Conservation (phyloP, 352 stramenopile species). For the Globisporangium splendens region DNA sequence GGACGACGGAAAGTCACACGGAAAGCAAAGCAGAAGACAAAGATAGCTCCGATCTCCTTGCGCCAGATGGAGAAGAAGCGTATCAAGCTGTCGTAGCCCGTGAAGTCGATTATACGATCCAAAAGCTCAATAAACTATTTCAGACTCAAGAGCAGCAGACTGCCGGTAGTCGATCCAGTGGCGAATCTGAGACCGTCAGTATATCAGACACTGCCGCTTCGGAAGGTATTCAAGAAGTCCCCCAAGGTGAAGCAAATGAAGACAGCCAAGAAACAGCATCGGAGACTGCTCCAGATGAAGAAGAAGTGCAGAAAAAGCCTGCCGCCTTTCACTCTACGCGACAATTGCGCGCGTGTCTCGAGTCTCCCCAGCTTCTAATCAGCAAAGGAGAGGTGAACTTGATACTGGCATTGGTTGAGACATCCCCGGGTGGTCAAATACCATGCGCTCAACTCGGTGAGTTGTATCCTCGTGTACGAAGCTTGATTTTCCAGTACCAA, state of each 20-base stretch:
- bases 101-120: constrained; percentile 39
- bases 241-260: constrained; percentile 10
- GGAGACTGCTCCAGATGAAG: constrained; percentile 1
- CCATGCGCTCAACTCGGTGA: constrained; percentile 31
- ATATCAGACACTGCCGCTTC: constrained; percentile 4
- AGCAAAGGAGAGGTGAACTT: constrained; percentile 60
- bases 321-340: constrained; percentile 32
- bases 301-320: constrained; percentile 9
- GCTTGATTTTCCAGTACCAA: constrained; percentile 61
- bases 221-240: background rate
- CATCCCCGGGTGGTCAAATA: constrained; percentile 21
- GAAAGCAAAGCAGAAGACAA: constrained; percentile 14
- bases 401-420: constrained; percentile 33
- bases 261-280: constrained; percentile 1
- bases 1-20: background rate
- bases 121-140: constrained; percentile 35
- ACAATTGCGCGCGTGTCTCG: constrained; percentile 44
- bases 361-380: constrained; percentile 50
- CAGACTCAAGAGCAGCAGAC: constrained; percentile 24
- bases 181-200: constrained; percentile 8
- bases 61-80: constrained; percentile 21
- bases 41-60: constrained; percentile 3
- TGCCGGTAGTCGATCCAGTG: constrained; percentile 1
- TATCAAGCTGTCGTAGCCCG: constrained; percentile 27
- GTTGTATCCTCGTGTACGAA: constrained; percentile 43